Percentiles rank a stretch among this genome's conserved stretches.
Evolutionary conservation across 805 yeast species (phyloP).

Genomic region (Wickerhamiella spandovensis): DNA sequence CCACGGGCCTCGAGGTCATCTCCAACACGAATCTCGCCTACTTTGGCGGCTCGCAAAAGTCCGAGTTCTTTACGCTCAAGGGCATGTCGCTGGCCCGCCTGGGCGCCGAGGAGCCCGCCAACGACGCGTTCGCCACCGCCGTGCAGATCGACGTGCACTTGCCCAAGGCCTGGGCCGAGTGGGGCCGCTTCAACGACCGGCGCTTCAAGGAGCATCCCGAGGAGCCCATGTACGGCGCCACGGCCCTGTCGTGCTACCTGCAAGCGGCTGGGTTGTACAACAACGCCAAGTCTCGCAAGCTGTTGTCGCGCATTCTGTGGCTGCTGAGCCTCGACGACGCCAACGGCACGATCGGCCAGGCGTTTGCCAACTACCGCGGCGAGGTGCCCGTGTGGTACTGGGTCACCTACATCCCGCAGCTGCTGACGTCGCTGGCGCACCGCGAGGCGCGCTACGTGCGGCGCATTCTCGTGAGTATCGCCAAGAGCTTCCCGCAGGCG

Average conservation of each 20-base stretch:
- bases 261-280: constrained; percentile 97
- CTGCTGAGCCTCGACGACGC: constrained; percentile 81
- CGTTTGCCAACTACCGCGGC: constrained; percentile 84
- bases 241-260: constrained; percentile 88
- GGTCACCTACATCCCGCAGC: constrained; percentile 94
- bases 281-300: constrained; percentile 76
- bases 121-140: constrained; percentile 95
- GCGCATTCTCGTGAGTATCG: constrained; percentile 77
- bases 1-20: constrained; percentile 92
- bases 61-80: constrained; percentile 92
- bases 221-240: constrained; percentile 74
- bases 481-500: constrained; percentile 95
- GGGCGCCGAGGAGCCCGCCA: constrained; percentile 86
- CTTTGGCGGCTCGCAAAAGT: constrained; percentile 95
- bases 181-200: constrained; percentile 93
- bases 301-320: constrained; percentile 87
- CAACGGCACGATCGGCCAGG: constrained; percentile 64
- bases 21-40: constrained; percentile 91
- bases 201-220: constrained; percentile 72
- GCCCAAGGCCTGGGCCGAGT: constrained; percentile 99
- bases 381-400: constrained; percentile 99
- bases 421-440: constrained; percentile 77
- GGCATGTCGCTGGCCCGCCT: constrained; percentile 95
- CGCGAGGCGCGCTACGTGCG: constrained; percentile 84
- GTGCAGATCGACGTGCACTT: constrained; percentile 88